Evolutionary conservation across 108 stramenopile genomes (phyloP), one percentile per base, ranked within the genome.

Genomic region (Pseudonitzschia multiseries): DNA sequence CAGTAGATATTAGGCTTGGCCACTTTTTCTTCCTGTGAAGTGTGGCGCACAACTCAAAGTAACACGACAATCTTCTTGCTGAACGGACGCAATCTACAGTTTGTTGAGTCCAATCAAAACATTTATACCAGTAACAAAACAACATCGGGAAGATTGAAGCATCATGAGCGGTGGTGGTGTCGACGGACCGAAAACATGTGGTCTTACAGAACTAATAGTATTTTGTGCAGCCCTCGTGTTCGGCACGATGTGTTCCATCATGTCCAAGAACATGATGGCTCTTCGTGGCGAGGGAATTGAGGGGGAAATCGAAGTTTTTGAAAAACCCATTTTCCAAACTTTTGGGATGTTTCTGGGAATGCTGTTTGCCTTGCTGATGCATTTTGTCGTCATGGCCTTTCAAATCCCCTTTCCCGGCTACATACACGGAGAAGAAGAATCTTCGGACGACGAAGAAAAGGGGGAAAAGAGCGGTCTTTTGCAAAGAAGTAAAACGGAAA

Each of bases 261-360:
- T 86, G 65, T 89, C 87, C 65, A 96, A 96, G 72, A 87, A 86
- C 18, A 89, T 96, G 89, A 91, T 96, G 88, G 80, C 74, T 36
- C 73, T 92, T 48, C 78, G 79, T 43, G 83, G 84, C 26, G 83
- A 79, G 48, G 92, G 86, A 52, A 81, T 87, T 17, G 72, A 77
- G n/a, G 86, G 87, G n/a, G 89, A 79, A 46, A 57, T 72, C 31
- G 92, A 94, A 70, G 28, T 69, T 4, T 96, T 96, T 70, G 60
- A 70, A 13, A 93, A 92, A 60, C 90, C 88, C 21, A 78, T 78
- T 24, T 78, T 78, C 31, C 77, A 78, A 57, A 94, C 96, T 3
- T 92, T 93, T 70, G 93, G 93, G 21, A 96, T 96, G 96, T 96
- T 96, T 71, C 72, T 96, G n/a, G 96, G 93, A 26, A 96, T 94